Base-by-base conservation (phyloP, 2,329 filamentous ascomycete genomes). In the Curvularia verruculosa region DNA sequence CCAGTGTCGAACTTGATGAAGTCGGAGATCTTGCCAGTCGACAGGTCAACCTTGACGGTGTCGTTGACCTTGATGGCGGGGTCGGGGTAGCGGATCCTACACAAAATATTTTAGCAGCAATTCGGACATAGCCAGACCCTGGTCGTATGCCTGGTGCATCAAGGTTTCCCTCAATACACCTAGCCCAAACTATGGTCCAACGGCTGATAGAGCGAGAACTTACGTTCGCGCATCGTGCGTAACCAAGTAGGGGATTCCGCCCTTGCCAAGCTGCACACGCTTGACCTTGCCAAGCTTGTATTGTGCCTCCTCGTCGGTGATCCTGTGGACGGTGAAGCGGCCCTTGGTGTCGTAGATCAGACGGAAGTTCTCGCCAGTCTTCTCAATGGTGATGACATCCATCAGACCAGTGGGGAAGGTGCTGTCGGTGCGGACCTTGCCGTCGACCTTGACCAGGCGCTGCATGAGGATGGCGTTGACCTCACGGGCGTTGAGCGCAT, bases 171-270 rank as follows among this genome's bases (percentile, higher is more conserved):
- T 71, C 66, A 54, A 29, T 59, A 57, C 69, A 74, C 68, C 72
- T 72, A 72, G 72, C 73, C 74, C 73, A 76, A 73, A 74, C 73
- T 74, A 60, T 72, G 72, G 94, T 92, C 54, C 94, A 97, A 97
- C 94, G 94, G 89, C 94, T 97, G 94, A 97, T 93, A 95, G 93
- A 97, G 90, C 90, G 84, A 87, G 89, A 90, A 98, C 94, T 96
- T 87, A 99, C 94, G 95, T 99, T 92, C 95, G 90, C 85, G 95
- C 95, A 95, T 99, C 95, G 91, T 99, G 95, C 93, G 95, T 99
- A 91, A 99, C 95, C 92, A 98, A 97, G 93, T 96, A 99, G 96
- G 95, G 95, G 89, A 99, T 96, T 86, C 93, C 95, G 84, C 95
- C 96, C 84, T 92, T 94, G 87, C 95, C 95, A 77, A 99, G 88